Conservation (phyloP, 768 basidiomycete species). For the Exsudoporus frostii region DNA sequence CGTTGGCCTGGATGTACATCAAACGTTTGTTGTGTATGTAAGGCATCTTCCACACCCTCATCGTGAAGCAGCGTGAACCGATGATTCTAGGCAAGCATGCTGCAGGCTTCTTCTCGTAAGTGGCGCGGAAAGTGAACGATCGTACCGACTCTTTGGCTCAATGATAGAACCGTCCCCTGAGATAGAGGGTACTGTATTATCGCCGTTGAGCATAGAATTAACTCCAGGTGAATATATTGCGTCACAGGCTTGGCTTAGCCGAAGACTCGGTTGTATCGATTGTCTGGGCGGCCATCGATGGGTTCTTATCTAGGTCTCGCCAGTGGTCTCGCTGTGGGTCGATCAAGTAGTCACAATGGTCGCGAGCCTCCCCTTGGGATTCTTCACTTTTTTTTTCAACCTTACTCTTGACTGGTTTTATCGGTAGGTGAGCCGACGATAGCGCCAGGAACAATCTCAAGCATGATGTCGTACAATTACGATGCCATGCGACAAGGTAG, state of each 20-base stretch:
- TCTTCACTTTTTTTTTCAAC: conserved; percentile 1
- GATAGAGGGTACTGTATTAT: conserved; percentile 10
- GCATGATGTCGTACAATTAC: conserved; percentile 29
- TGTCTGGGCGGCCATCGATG: background rate
- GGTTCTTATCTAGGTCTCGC: conserved; percentile 1
- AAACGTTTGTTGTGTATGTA: conserved; percentile 25
- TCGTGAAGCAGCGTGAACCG: conserved; percentile 14
- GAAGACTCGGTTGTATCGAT: conserved; percentile 6
- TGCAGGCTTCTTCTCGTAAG: conserved; percentile 27
- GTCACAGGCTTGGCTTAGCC: conserved; percentile 20
- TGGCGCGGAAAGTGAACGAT: conserved; percentile 31
- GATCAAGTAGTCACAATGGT: conserved; percentile 1
- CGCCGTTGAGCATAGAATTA: conserved; percentile 13
- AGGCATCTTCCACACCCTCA: conserved; percentile 19
- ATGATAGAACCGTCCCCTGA: conserved; percentile 11
- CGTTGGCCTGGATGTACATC: conserved; percentile 9
- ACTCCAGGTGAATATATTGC: conserved; percentile 25
- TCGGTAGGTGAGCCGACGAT: conserved; percentile 1
- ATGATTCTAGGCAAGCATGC: conserved; percentile 19
- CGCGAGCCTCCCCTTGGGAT: background rate
- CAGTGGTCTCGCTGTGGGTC: background rate
- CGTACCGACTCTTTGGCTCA: conserved; percentile 18
- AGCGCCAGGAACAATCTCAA: conserved; percentile 23
- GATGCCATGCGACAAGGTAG: conserved; percentile 12
- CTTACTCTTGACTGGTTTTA: background rate